A percentile compares a stretch with the other conserved stretches of the same genome.
phyloP scores from a whole-genome alignment of 495 filamentous ascomycete genomes.

The Mycothermus thermophilus region DNA sequence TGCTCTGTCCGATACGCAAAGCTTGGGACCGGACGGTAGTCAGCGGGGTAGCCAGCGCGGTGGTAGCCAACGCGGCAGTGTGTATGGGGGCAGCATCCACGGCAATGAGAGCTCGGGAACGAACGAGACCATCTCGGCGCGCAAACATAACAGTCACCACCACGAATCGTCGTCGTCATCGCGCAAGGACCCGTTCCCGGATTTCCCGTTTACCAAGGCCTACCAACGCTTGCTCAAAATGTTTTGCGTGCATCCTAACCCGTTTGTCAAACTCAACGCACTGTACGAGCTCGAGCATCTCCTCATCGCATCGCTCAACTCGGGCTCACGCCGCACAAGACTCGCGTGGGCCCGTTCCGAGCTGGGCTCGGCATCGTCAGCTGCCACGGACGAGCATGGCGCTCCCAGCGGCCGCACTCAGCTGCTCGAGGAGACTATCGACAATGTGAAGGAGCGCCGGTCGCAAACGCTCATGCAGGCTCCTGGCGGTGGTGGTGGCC shows the following conservation, averaged over 20 bases:
- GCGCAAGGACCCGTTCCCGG: conserved; percentile 31
- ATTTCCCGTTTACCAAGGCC: conserved; percentile 59
- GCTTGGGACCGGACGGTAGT: conserved; percentile 17
- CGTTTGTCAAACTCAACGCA: conserved; percentile 70
- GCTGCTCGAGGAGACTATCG: conserved; percentile 50
- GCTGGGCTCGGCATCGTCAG: conserved; percentile 19
- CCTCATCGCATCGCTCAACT: conserved; percentile 60
- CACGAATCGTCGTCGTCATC: too few relatives aligned
- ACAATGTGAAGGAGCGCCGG: conserved; percentile 55
- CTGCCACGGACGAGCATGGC: conserved; percentile 19
- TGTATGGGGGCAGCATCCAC: conserved; percentile 17
- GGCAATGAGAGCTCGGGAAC: conserved; percentile 29
- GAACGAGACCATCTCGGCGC: conserved; percentile 28
- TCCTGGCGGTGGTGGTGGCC: conserved; percentile 13
- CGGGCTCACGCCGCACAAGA: conserved; percentile 21
- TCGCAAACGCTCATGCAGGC: conserved; percentile 38
- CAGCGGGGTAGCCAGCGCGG: conserved; percentile 9
- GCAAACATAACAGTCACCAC: conserved; percentile 17
- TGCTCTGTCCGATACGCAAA: conserved; percentile 18
- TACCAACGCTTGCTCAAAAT: conserved; percentile 70
- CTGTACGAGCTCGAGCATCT: conserved; percentile 72
- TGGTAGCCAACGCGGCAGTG: conserved; percentile 13
- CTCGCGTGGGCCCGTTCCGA: conserved; percentile 26
- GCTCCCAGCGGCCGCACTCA: conserved; percentile 14
- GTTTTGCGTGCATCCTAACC: conserved; percentile 84